Evolutionary conservation across 2,329 filamentous ascomycete species (phyloP).

Genomic region (Mycosphaerelloides madeirae): DNA sequence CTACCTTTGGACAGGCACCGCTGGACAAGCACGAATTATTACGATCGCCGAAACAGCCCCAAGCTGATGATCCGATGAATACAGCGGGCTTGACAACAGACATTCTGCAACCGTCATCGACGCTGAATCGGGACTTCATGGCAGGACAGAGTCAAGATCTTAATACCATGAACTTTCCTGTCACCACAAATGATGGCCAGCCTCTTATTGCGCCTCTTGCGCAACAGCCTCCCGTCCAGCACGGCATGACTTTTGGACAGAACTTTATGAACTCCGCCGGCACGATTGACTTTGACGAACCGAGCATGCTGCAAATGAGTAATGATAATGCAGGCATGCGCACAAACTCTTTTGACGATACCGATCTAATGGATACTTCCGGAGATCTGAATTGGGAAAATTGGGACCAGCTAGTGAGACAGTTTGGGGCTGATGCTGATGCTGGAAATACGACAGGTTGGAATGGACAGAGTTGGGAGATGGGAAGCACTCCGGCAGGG

Average conservation of each 20-base stretch:
- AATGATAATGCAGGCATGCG: slow-evolving; percentile 11
- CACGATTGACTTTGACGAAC: slow-evolving; percentile 15
- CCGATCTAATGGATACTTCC: slow-evolving; percentile 34
- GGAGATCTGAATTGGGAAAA: slow-evolving; percentile 44
- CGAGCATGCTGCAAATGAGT: not conserved
- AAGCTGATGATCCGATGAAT: slow-evolving; percentile 16
- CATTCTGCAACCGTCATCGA: slow-evolving; percentile 7
- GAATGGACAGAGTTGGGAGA: slow-evolving; percentile 13
- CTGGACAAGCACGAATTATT: slow-evolving; percentile 32
- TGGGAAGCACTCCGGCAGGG: slow-evolving; percentile 5
- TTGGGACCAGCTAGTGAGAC: slow-evolving; percentile 46
- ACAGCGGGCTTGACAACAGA: slow-evolving; percentile 6
- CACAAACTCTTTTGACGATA: slow-evolving; percentile 26
- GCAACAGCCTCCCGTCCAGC: not conserved
- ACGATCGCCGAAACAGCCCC: slow-evolving; percentile 24
- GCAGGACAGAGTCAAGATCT: not conserved
- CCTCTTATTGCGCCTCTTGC: slow-evolving; percentile 8
- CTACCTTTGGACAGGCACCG: slow-evolving; percentile 29
- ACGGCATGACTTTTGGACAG: slow-evolving; percentile 9
- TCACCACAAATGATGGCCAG: not conserved
- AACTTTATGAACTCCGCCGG: slow-evolving; percentile 10
- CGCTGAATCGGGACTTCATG: slow-evolving; percentile 4
- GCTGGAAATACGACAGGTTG: slow-evolving; percentile 8
- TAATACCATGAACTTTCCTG: slow-evolving; percentile 2
- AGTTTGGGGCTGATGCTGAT: slow-evolving; percentile 44